Evolutionary conservation across 1,284 basidiomycete genomes (phyloP).

Genomic region (Leccinum fallax): DNA sequence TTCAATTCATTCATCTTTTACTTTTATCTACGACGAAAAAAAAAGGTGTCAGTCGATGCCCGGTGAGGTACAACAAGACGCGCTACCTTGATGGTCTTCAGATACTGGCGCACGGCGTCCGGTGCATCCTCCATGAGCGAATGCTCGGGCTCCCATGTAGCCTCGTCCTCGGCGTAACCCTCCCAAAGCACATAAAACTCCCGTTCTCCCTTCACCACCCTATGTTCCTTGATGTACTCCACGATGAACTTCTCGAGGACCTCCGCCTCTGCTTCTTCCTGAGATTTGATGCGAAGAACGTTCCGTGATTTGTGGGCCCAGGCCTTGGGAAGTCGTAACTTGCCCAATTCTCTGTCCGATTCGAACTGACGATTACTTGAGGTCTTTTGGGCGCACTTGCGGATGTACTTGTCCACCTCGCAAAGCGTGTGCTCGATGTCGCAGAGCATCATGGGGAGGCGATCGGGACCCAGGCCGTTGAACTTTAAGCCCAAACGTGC

Average conservation of each 20-base stretch:
- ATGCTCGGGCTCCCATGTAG: slow-evolving; percentile 63
- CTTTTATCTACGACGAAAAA: slow-evolving; percentile 10
- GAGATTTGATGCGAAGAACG: slow-evolving; percentile 41
- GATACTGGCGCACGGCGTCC: slow-evolving; percentile 21
- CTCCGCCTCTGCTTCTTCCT: slow-evolving; percentile 40
- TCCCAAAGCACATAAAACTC: slow-evolving; percentile 62
- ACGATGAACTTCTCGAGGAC: slow-evolving; percentile 43
- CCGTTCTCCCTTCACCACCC: slow-evolving; percentile 32
- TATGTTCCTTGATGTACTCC: slow-evolving; percentile 35
- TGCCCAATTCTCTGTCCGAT: slow-evolving; percentile 30
- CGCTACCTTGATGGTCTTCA: slow-evolving; percentile 21
- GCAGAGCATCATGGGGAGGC: slow-evolving; percentile 51
- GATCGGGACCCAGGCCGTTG: slow-evolving; percentile 47
- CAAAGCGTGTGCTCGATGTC: slow-evolving; percentile 71
- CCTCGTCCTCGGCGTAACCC: slow-evolving; percentile 56
- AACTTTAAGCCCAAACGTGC: slow-evolving; percentile 50
- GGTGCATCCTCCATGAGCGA: slow-evolving; percentile 50
- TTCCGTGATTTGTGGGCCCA: slow-evolving; percentile 48
- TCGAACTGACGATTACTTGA: slow-evolving; percentile 33
- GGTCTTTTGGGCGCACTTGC: slow-evolving; percentile 34
- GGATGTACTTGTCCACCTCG: slow-evolving; percentile 67
- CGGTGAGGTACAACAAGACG: not conserved
- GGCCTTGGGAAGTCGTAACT: slow-evolving; percentile 48
- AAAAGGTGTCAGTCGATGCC: slow-evolving; percentile 1
- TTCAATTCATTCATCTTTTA: slow-evolving; percentile 5